phyloP scores from a whole-genome alignment of 164 flowering plant species.

The Litsea cubeba region DNA sequence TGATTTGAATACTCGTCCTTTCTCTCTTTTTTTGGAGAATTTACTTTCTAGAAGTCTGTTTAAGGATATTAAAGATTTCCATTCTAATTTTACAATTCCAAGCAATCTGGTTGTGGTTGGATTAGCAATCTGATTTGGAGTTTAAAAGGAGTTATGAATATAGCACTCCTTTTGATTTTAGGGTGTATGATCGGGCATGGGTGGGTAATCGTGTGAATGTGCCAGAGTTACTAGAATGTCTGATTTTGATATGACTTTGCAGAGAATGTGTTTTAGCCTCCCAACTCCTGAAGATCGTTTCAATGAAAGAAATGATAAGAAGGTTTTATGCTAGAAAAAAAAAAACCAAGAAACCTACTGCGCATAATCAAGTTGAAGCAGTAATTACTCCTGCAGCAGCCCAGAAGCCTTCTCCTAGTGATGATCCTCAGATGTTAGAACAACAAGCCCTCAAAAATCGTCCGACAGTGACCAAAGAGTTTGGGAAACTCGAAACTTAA shows the following conservation, averaged over 20 bases:
- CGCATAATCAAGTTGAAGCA: slow-evolving; percentile 11
- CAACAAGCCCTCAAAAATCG: slow-evolving; percentile 11
- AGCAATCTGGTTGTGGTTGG: too few species aligned
- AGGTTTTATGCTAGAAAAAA: slow-evolving; percentile 13
- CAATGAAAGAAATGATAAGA: slow-evolving; percentile 58
- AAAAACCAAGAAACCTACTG: slow-evolving; percentile 19
- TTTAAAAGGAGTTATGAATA: background rate
- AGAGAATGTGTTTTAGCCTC: slow-evolving; percentile 96
- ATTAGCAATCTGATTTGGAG: background rate
- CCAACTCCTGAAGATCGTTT: slow-evolving; percentile 91
- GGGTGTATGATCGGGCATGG: too few species aligned
- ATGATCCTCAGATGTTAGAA: slow-evolving; percentile 2
- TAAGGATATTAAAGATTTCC: too few species aligned
- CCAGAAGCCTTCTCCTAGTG: slow-evolving; percentile 10
- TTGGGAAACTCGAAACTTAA: slow-evolving; percentile 7
- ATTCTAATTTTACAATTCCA: too few species aligned
- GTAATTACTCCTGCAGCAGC: background rate
- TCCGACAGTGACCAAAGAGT: slow-evolving; percentile 3
- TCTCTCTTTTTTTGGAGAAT: too few species aligned
- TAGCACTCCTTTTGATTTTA: background rate
- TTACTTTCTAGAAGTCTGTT: too few species aligned
- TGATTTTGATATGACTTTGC: slow-evolving; percentile 9
- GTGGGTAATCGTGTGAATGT: too few species aligned
- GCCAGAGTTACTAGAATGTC: too few species aligned
- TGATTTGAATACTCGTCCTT: too few species aligned